phyloP scores from a whole-genome alignment of 306 rosid genomes.

The Casuarina cunninghamiana region DNA sequence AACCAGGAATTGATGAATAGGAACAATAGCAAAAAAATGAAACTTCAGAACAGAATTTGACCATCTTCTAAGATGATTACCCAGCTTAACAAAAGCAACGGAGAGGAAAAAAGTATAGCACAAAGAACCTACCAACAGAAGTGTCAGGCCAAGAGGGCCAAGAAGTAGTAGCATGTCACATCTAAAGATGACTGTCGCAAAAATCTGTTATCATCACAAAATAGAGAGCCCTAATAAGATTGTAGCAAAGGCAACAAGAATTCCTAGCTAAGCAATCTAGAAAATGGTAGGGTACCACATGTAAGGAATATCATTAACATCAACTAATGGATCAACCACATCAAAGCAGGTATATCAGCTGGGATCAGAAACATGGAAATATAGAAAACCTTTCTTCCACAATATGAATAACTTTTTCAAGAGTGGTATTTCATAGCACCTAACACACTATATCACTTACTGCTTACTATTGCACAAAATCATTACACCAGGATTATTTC shows the following conservation, averaged over 20 bases:
- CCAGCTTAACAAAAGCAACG: constrained; percentile 12
- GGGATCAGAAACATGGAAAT: neutral
- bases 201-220: constrained; percentile 60
- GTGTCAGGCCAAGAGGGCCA: constrained; percentile 72
- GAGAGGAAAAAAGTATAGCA: neutral
- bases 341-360: neutral
- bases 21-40: neutral
- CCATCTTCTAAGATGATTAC: neutral
- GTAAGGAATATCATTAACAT: neutral
- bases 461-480: too few relatives aligned
- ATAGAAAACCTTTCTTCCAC: neutral
- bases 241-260: constrained; percentile 12
- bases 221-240: constrained; percentile 18
- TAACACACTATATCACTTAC: too few relatives aligned
- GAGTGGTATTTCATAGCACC: too few relatives aligned
- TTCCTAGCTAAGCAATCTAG: neutral
- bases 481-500: too few relatives aligned
- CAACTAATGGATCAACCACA: neutral
- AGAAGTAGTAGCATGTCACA: constrained; percentile 89
- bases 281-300: neutral
- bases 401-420: neutral
- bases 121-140: constrained; percentile 66
- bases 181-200: constrained; percentile 76
- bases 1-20: neutral
- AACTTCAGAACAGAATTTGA: neutral